Evolutionary conservation across 306 rosid species (phyloP), one percentile per base, ranked within the genome.

Genomic region (Quercus ilex): DNA sequence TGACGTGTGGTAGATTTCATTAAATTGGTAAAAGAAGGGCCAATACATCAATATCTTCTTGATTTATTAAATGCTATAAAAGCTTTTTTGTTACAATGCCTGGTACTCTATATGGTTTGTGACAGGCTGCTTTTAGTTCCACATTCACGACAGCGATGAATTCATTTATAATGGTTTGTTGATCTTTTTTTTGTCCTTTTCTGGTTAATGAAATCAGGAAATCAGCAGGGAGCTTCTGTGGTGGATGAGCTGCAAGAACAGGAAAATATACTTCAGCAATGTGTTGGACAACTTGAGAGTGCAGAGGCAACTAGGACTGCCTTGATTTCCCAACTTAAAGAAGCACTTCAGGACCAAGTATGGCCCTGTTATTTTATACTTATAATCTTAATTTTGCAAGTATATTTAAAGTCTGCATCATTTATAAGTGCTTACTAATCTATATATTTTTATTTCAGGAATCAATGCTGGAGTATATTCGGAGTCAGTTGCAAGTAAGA

Each of bases 271-370:
- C 88, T 93, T 80, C 83, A 79, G 31, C 84, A 84, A 71, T 91
- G 86, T 78, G 82, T 93, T 78, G 89, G 77, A 69, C 86, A 87
- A 55, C 94, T 93, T 65, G 95, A 89, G 83, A 85, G 82, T 49
- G 84, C 77, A 0, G 90, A 87, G 83, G 87, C 91, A 86, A 84
- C 88, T 46, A 89, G 98, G 84, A 80, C 78, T 84, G 79, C 92
- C 52, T 84, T 93, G 89, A 86, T 89, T 86, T 90, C 80, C 46
- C 86, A 83, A 78, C 95, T 93, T 60, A 87, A 85, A 84, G 95
- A 87, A 79, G 98, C 97, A 49, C 92, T 93, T 83, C 95, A 85
- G 73, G 98, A 91, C 69, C 97, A 93, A 59, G 98, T 93, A 86
- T 59, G 79, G 71, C 72, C 46, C 65, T 77, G 57, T 83, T 73